Evolutionary conservation across 2,329 filamentous ascomycete genomes (phyloP).

Genomic region (Exophiala viscosa): DNA sequence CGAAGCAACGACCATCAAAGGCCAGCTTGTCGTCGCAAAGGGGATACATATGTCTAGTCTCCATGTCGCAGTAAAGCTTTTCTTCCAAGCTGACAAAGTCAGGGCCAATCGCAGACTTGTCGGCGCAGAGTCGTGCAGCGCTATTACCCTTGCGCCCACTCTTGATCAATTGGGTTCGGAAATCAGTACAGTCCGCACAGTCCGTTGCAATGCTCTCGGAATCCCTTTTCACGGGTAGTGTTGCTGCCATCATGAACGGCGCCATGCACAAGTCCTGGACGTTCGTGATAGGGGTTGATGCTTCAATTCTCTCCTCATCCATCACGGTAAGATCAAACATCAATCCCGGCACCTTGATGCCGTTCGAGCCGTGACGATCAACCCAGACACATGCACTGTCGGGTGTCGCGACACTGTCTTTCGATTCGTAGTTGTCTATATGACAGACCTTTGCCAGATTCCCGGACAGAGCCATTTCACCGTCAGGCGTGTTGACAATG

Average conservation of each 20-base stretch:
- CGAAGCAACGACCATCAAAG: no score
- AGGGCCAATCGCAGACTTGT: neutral
- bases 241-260: neutral
- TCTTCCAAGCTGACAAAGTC: constrained; percentile 1
- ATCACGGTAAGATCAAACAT: neutral
- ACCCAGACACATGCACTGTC: neutral
- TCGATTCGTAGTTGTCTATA: neutral
- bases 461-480: neutral
- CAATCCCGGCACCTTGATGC: neutral
- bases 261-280: neutral
- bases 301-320: neutral
- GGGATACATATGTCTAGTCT: neutral
- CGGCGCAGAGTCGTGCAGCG: neutral
- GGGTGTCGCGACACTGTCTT: neutral
- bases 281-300: neutral
- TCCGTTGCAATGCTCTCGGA: neutral
- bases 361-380: neutral
- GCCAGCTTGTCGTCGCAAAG: neutral
- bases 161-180: neutral
- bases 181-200: no score
- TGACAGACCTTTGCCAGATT: constrained; percentile 1
- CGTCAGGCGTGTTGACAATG: neutral
- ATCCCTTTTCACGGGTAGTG: neutral
- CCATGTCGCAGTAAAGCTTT: constrained; percentile 1
- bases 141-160: neutral